Base-by-base conservation (phyloP, 139 green algal species). In the Asterochloris sp. region DNA sequence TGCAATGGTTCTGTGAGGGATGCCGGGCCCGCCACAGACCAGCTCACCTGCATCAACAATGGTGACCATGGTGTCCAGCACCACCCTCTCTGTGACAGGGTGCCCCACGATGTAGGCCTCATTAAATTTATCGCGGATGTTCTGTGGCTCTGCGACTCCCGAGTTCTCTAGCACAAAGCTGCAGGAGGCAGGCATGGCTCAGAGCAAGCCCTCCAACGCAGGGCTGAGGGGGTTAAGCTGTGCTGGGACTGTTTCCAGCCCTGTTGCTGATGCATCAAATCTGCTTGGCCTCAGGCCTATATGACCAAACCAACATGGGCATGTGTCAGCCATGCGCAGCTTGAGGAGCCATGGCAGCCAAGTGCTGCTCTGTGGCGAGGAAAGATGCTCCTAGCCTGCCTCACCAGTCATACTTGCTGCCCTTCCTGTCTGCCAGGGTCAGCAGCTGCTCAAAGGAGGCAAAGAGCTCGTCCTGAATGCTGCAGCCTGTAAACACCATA, bases 101-200 rank as follows among this genome's bases (percentile, higher is more conserved):
- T 96, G 87, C 4, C 91, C 89, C 28, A 78, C 38, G 26, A 82
- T 29, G 13, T 80, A 73, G 13, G 95, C 94, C 69, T 98, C 95
- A 38, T 85, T 85, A 82, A 98, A 98, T 78, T 94, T 91, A 86
- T 98, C 95, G 13, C 94, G 86, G 78, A 98, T 96, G 83, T 96
- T 96, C 73, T 95, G 90, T 0, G 95, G 95, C 89, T 98, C 95
- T 11, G 95, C 95, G 19, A 98, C 95, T 11, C 95, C 95, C 24
- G 88, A 95, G 89, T 97, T 97, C 87, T 98, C 95, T 76, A 98
- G 81, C 8, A 98, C 89, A 87, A 98, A 96, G 66, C 92, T 91
- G 85, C 29, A 60, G 17, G 6, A 62, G 68, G 21, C 66, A 6
- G 21, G 21, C 66, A 71, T 26, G 66, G 66, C 38, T 54, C 38